These are phyloP conservation scores for Naganishia kalamii DNA, from an alignment of 768 basidiomycete genomes.

Conservation along the genomic window DNA sequence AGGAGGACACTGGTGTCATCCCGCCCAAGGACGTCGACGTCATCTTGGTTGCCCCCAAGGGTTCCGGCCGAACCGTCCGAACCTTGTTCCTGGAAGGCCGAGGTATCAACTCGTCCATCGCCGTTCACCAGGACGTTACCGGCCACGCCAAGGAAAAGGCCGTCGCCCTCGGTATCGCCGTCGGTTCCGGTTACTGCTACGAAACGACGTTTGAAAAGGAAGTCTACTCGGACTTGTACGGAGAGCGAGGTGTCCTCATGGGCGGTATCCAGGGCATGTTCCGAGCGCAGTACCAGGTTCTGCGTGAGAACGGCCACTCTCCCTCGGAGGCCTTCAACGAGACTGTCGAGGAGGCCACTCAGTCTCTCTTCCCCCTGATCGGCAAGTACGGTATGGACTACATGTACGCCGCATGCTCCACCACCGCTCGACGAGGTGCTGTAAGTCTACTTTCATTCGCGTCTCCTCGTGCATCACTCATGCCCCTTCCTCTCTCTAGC, in stretches of 20 bases:
- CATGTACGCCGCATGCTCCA: slow-evolving; percentile 99
- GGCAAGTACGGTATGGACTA: slow-evolving; percentile 95
- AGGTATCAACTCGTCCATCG: slow-evolving; percentile 67
- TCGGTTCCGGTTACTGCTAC: slow-evolving; percentile 93
- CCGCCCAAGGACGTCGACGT: slow-evolving; percentile 93
- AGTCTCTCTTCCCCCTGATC: slow-evolving; percentile 78
- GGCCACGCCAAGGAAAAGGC: slow-evolving; percentile 98
- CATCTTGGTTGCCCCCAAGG: slow-evolving; percentile 98
- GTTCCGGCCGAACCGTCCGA: slow-evolving; percentile 96
- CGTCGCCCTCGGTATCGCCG: slow-evolving; percentile 81
- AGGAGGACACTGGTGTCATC: slow-evolving; percentile 89
- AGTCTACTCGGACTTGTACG: slow-evolving; percentile 97
- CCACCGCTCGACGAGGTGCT: slow-evolving; percentile 95
- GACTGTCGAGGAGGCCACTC: slow-evolving; percentile 98
- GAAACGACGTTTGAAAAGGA: slow-evolving; percentile 99
- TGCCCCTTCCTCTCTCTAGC: slow-evolving; percentile 32
- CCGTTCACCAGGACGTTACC: slow-evolving; percentile 95
- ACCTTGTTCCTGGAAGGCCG: slow-evolving; percentile 99
- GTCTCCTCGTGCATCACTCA: neutral
- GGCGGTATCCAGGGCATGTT: slow-evolving; percentile 98
- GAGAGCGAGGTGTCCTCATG: slow-evolving; percentile 99
- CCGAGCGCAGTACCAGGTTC: slow-evolving; percentile 79
- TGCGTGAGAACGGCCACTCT: slow-evolving; percentile 59
- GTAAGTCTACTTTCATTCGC: neutral
- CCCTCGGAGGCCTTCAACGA: slow-evolving; percentile 99